A percentile compares a stretch with the other conserved stretches of the same genome.
These are phyloP conservation scores for Colletotrichum sp. DNA, from an alignment of 2,329 filamentous ascomycete genomes.

Conservation along the genomic window DNA sequence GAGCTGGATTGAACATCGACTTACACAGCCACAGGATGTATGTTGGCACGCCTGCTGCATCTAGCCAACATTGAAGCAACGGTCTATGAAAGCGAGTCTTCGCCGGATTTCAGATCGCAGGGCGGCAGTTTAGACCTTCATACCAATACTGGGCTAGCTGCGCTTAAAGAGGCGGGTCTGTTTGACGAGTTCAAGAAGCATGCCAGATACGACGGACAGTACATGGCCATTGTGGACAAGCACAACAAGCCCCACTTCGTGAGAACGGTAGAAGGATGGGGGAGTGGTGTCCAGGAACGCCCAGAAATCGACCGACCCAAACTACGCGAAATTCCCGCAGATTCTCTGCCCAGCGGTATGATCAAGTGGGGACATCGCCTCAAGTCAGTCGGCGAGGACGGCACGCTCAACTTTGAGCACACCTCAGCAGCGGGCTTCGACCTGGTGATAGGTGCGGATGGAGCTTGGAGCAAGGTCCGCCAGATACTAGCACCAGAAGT, in stretches of 20 bases:
- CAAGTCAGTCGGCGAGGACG: constrained; percentile 35
- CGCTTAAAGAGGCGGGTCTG: constrained; percentile 53
- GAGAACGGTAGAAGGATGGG: constrained; percentile 11
- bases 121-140: constrained; percentile 62
- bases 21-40: constrained; percentile 36
- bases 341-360: constrained; percentile 46
- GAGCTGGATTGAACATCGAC: background rate
- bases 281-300: constrained; percentile 37
- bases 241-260: constrained; percentile 38
- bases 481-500: constrained; percentile 38
- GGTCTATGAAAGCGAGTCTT: constrained; percentile 54
- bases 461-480: constrained; percentile 40
- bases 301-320: constrained; percentile 58
- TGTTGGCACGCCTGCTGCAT: constrained; percentile 56
- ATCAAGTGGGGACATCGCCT: constrained; percentile 53
- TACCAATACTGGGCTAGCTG: constrained; percentile 51
- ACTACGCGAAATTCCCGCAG: constrained; percentile 47
- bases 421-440: constrained; percentile 40
- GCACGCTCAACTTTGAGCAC: constrained; percentile 42
- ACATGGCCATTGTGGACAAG: constrained; percentile 49
- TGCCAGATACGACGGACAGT: constrained; percentile 57
- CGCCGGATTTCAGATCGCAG: constrained; percentile 48
- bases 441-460: constrained; percentile 39
- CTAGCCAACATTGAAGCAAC: constrained; percentile 47
- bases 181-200: constrained; percentile 53